phyloP scores from a whole-genome alignment of 768 basidiomycete genomes.

The Tephrocybe sp. region DNA sequence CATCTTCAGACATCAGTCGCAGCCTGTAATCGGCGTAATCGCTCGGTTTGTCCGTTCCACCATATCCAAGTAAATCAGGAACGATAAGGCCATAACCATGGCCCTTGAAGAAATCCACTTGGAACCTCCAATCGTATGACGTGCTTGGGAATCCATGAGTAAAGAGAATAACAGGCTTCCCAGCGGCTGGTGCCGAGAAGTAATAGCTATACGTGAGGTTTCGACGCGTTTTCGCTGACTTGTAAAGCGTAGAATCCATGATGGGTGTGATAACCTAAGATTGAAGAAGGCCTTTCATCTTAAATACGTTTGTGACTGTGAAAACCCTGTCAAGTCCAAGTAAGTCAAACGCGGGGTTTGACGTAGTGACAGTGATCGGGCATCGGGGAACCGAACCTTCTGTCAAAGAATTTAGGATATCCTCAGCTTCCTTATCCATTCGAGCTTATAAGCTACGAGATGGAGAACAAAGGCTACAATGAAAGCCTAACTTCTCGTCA shows the following conservation, averaged over 20 bases:
- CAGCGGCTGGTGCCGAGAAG: conserved; percentile 19
- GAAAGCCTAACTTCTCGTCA: too few species aligned
- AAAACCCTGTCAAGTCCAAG: too few species aligned
- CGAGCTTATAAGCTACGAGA: too few species aligned
- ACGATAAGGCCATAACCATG: conserved; percentile 43
- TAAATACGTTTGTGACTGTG: too few species aligned
- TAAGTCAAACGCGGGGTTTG: too few species aligned
- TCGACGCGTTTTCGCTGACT: conserved; percentile 25
- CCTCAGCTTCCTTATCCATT: too few species aligned
- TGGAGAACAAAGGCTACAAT: too few species aligned
- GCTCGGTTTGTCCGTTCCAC: conserved; percentile 42
- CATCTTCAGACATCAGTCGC: conserved; percentile 32
- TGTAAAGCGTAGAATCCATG: conserved; percentile 21
- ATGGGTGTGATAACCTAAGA: background rate
- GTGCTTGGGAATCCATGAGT: conserved; percentile 43
- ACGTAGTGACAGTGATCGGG: too few species aligned
- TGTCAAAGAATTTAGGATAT: too few species aligned
- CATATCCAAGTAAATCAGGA: conserved; percentile 53
- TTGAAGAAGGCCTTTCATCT: background rate
- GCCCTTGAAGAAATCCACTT: conserved; percentile 31
- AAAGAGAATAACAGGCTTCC: conserved; percentile 35
- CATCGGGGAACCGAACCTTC: too few species aligned
- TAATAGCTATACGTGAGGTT: conserved; percentile 35
- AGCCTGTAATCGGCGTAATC: conserved; percentile 31
- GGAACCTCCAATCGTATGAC: conserved; percentile 36